Evolutionary conservation across 345 rosid species (phyloP).

Genomic region (Eucalyptus pauciflora): DNA sequence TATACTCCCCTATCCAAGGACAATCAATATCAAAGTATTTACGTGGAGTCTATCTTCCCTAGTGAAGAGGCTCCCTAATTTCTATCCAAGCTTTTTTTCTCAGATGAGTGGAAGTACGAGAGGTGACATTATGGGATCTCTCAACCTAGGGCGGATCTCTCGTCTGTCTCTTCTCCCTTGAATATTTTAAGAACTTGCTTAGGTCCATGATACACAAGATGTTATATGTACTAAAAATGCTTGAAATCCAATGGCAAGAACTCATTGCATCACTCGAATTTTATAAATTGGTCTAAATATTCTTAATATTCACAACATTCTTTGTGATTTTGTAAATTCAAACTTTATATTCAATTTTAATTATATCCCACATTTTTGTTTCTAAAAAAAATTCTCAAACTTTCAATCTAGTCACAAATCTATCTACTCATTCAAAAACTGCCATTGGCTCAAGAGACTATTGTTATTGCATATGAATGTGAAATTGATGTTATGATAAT

Average conservation of each 20-base stretch:
- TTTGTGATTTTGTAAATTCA: neutral
- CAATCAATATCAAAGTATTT: accelerated
- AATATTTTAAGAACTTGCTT: no score
- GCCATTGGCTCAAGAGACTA: neutral
- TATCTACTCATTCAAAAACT: neutral
- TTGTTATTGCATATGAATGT: accelerated
- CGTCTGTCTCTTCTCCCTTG: accelerated
- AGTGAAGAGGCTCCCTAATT: accelerated
- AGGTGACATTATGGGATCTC: no score
- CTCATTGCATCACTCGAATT: neutral
- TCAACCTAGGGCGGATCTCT: accelerated
- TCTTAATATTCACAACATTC: neutral
- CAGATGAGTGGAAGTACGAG: no score
- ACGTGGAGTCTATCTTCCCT: accelerated
- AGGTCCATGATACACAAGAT: no score
- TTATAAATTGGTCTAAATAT: neutral
- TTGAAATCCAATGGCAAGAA: neutral
- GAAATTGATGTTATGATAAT: neutral
- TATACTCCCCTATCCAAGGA: accelerated
- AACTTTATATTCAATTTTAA: neutral
- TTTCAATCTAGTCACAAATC: neutral
- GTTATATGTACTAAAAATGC: neutral
- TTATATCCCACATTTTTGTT: accelerated
- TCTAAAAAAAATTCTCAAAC: accelerated
- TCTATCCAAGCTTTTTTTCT: no score